These are phyloP conservation scores for Colletotrichum sp. DNA, from an alignment of 2,329 filamentous ascomycete species.

Conservation along the genomic window DNA sequence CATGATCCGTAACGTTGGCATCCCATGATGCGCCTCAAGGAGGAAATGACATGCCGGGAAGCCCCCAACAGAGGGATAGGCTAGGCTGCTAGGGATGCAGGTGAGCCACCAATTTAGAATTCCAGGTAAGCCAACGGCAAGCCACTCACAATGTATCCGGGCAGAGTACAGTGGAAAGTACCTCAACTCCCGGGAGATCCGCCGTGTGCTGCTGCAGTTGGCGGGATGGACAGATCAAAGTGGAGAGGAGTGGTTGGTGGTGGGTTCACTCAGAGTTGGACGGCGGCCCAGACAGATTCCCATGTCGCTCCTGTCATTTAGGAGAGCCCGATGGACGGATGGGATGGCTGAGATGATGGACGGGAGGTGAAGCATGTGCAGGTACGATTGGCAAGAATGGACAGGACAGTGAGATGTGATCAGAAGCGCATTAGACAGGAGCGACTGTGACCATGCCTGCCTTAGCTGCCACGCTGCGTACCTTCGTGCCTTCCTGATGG, in stretches of 20 bases:
- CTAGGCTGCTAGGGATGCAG: not conserved
- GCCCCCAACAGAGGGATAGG: not conserved
- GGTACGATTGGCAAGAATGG: not conserved
- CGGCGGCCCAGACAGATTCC: not conserved
- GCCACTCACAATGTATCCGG: not conserved
- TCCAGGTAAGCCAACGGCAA: not conserved
- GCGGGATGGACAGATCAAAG: not conserved
- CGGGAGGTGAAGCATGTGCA: constrained; percentile 4
- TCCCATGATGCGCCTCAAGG: not conserved
- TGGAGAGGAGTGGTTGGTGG: not conserved
- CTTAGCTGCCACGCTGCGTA: not conserved
- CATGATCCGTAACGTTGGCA: not conserved
- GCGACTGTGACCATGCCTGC: not conserved
- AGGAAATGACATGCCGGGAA: not conserved
- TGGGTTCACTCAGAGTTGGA: not conserved
- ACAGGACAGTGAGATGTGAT: not conserved
- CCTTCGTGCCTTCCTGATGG: not conserved
- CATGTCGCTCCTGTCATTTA: constrained; percentile 4
- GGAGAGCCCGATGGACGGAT: not conserved
- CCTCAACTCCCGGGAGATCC: constrained; percentile 16
- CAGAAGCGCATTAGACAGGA: not conserved
- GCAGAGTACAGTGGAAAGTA: not conserved
- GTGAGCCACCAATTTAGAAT: not conserved
- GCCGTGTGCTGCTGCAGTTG: not conserved
- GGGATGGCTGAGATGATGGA: not conserved